These are phyloP conservation scores for Triangularia verruculosa DNA, from an alignment of 2,329 filamentous ascomycete genomes.

Conservation along the genomic window DNA sequence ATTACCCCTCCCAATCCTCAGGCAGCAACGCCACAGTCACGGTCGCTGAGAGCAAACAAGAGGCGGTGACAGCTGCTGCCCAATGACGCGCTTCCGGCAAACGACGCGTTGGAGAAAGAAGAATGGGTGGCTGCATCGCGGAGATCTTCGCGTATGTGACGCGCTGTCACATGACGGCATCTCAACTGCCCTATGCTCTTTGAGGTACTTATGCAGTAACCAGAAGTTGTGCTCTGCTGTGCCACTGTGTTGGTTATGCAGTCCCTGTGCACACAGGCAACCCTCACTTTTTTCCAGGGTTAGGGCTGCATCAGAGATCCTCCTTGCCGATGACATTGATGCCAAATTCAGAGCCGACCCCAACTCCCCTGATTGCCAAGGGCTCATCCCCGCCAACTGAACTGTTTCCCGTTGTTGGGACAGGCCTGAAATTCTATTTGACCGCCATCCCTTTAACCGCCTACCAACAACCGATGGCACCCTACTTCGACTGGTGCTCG, in stretches of 20 bases:
- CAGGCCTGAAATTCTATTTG: neutral
- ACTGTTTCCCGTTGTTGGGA: too few relatives aligned
- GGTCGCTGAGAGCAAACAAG: neutral
- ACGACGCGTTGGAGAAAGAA: neutral
- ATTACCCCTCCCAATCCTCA: neutral
- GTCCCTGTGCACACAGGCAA: too few relatives aligned
- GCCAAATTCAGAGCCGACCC: too few relatives aligned
- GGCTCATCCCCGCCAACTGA: too few relatives aligned
- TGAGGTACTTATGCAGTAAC: too few relatives aligned
- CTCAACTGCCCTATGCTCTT: too few relatives aligned
- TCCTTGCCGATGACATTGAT: too few relatives aligned
- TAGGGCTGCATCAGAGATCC: too few relatives aligned
- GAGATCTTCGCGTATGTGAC: slow-evolving; percentile 8
- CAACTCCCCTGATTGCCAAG: too few relatives aligned
- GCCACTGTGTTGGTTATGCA: too few relatives aligned
- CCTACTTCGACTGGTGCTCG: neutral
- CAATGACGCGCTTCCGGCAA: neutral
- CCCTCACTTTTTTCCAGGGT: too few relatives aligned
- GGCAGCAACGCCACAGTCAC: neutral
- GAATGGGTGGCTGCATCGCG: neutral
- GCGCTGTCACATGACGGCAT: slow-evolving; percentile 11
- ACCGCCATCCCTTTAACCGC: neutral
- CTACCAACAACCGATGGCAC: neutral
- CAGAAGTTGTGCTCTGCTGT: too few relatives aligned
- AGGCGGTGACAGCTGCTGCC: neutral